phyloP scores from a whole-genome alignment of 2,329 filamentous ascomycete species.

The Plectosphaerella sp. region DNA sequence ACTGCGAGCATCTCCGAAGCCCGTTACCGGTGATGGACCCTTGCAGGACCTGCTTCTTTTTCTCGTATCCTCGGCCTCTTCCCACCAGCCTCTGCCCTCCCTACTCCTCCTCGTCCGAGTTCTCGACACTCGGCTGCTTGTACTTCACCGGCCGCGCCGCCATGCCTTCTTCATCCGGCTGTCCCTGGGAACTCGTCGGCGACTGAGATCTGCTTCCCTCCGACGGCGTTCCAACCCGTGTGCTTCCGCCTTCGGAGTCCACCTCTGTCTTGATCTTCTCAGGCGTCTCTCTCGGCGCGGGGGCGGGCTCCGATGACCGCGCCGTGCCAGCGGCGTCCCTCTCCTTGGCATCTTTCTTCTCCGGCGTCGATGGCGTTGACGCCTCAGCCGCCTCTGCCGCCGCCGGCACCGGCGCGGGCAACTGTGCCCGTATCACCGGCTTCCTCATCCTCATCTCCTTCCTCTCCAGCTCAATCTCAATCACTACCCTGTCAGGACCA shows the following conservation, averaged over 20 bases:
- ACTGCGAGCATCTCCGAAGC: not conserved
- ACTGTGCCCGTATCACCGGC: not conserved
- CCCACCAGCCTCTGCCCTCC: too few relatives aligned
- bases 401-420: not conserved
- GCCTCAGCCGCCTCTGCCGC: too few relatives aligned
- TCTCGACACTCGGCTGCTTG: not conserved
- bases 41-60: not conserved
- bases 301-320: too few relatives aligned
- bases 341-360: too few relatives aligned
- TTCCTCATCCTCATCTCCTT: conserved; percentile 34
- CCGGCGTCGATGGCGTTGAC: too few relatives aligned
- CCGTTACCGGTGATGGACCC: not conserved
- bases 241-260: too few relatives aligned
- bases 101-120: not conserved
- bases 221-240: too few relatives aligned
- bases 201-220: too few relatives aligned
- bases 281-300: too few relatives aligned
- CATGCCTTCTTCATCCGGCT: not conserved
- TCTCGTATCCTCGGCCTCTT: not conserved
- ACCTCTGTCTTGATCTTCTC: too few relatives aligned
- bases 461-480: conserved; percentile 51
- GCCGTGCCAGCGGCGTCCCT: too few relatives aligned
- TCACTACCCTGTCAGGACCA: conserved; percentile 39
- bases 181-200: too few relatives aligned
- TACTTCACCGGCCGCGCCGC: not conserved